Evolutionary conservation across 805 yeast species (phyloP).

Genomic region (Lipomyces mesembrius): DNA sequence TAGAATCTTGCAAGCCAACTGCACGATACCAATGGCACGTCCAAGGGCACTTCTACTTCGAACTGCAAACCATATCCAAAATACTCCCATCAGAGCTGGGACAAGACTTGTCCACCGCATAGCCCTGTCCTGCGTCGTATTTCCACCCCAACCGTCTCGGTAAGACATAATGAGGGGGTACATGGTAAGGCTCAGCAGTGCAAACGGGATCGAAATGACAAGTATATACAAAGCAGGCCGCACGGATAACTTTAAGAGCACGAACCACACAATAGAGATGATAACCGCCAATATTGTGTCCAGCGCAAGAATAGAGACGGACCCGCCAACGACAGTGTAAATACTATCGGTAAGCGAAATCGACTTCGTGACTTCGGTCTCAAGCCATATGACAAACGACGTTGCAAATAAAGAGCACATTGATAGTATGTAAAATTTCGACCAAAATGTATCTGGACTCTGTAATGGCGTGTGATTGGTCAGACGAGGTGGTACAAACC

Average conservation of each 20-base stretch:
- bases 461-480: neutral
- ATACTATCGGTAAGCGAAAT: constrained; percentile 42
- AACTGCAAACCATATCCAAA: constrained; percentile 43
- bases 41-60: constrained; percentile 40
- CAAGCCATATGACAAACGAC: constrained; percentile 42
- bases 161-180: constrained; percentile 45
- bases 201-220: constrained; percentile 43
- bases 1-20: constrained; percentile 46
- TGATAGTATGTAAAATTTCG: constrained; percentile 37
- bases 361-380: constrained; percentile 40
- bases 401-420: constrained; percentile 44
- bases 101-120: constrained; percentile 45
- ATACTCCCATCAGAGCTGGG: constrained; percentile 40
- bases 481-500: constrained; percentile 20
- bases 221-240: constrained; percentile 40
- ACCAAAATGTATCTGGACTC: constrained; percentile 27
- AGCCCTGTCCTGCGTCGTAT: constrained; percentile 42
- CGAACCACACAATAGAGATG: constrained; percentile 43
- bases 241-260: constrained; percentile 40
- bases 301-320: constrained; percentile 37
- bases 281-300: constrained; percentile 40
- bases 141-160: constrained; percentile 43
- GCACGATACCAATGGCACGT: constrained; percentile 47
- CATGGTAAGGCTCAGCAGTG: constrained; percentile 39
- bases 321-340: constrained; percentile 40